These are phyloP conservation scores for Penicillium dipodomyicola DNA, from an alignment of 495 filamentous ascomycete genomes.

Conservation along the genomic window DNA sequence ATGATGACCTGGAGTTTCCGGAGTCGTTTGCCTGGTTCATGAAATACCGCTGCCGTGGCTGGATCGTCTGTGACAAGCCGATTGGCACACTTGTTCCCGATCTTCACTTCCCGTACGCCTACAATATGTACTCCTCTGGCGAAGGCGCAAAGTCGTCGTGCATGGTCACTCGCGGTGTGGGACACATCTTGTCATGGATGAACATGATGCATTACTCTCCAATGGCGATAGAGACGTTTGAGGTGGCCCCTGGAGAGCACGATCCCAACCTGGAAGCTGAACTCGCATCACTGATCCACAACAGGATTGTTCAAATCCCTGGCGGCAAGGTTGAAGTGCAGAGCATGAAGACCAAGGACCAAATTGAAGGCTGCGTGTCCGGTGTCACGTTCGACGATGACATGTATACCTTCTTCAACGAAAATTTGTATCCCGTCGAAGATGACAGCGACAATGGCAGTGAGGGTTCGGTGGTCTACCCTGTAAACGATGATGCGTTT, in stretches of 20 bases:
- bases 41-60: conserved; percentile 57
- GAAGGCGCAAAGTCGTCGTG: conserved; percentile 41
- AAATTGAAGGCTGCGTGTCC: background rate
- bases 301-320: background rate
- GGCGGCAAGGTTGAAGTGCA: background rate
- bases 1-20: conserved; percentile 7
- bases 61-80: conserved; percentile 50
- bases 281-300: background rate
- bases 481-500: background rate
- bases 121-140: conserved; percentile 50
- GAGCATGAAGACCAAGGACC: background rate
- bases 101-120: conserved; percentile 31
- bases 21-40: conserved; percentile 37
- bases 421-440: background rate
- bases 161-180: conserved; percentile 41
- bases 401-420: background rate
- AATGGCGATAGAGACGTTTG: background rate
- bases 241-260: background rate
- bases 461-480: background rate
- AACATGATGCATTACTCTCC: conserved; percentile 27
- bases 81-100: conserved; percentile 50
- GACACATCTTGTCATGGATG: conserved; percentile 44
- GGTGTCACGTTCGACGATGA: background rate
- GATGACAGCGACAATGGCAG: background rate
- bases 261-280: background rate